Conservation (phyloP, 495 filamentous ascomycete genomes). For the Penicillium odoratum region DNA sequence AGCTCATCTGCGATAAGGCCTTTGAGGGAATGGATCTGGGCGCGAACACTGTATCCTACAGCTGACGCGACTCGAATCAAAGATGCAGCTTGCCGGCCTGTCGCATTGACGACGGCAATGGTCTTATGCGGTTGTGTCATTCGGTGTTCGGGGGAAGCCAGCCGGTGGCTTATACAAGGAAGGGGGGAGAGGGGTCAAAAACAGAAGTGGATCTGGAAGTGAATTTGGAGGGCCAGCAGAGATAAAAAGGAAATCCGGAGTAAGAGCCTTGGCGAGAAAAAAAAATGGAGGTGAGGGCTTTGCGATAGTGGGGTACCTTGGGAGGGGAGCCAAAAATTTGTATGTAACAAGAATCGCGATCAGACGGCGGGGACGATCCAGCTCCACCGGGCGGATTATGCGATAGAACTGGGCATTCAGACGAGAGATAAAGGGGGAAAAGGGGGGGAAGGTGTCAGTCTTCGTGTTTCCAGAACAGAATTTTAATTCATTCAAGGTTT, state of each 20-base stretch:
- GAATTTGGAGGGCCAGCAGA: slow-evolving; percentile 8
- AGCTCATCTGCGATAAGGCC: slow-evolving; percentile 85
- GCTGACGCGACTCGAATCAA: slow-evolving; percentile 89
- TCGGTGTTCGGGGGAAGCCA: slow-evolving; percentile 19
- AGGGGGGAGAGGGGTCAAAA: slow-evolving; percentile 10
- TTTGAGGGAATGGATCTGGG: slow-evolving; percentile 80
- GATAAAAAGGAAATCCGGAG: slow-evolving; percentile 30
- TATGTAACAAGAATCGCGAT: slow-evolving; percentile 31
- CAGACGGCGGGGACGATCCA: slow-evolving; percentile 19
- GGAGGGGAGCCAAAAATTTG: slow-evolving; percentile 24
- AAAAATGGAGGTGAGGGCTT: slow-evolving; percentile 23
- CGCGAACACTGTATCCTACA: slow-evolving; percentile 86
- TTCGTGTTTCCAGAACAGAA: slow-evolving; percentile 1
- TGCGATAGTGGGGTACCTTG: slow-evolving; percentile 33
- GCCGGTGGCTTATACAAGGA: slow-evolving; percentile 2
- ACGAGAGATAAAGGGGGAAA: slow-evolving; percentile 3
- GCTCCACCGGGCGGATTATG: slow-evolving; percentile 24
- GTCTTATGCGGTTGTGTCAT: slow-evolving; percentile 63
- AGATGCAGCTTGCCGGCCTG: slow-evolving; percentile 89
- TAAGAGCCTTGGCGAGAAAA: slow-evolving; percentile 32
- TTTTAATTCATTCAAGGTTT: slow-evolving; percentile 9
- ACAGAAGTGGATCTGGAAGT: slow-evolving; percentile 9
- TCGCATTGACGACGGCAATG: slow-evolving; percentile 89
- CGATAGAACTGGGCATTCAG: slow-evolving; percentile 31
- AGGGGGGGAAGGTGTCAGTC: neutral